Percentiles rank a stretch among this genome's conserved stretches.
Conservation (phyloP, 2,329 filamentous ascomycete species). For the Fusarium torulosum region DNA sequence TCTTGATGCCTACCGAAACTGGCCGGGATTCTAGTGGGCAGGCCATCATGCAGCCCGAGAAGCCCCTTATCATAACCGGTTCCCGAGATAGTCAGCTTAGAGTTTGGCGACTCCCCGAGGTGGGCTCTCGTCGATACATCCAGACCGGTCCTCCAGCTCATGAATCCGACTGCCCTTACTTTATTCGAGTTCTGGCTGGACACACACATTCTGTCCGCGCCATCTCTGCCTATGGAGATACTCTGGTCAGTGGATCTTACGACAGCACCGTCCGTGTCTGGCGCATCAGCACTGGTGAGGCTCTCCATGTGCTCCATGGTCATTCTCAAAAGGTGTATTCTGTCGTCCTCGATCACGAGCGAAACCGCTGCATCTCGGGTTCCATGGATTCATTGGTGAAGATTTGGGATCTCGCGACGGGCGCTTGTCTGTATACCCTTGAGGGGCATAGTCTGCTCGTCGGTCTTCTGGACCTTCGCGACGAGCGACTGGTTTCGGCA, state of each 20-base stretch:
- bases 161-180: conserved; percentile 90
- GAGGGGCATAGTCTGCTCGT: conserved; percentile 95
- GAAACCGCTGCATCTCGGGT: conserved; percentile 95
- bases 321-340: conserved; percentile 97
- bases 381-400: conserved; percentile 99
- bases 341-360: conserved; percentile 90
- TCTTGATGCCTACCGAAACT: conserved; percentile 86
- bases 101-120: conserved; percentile 92
- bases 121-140: conserved; percentile 80
- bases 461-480: conserved; percentile 88
- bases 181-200: conserved; percentile 86
- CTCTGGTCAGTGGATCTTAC: conserved; percentile 96
- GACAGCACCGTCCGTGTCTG: conserved; percentile 95
- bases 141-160: conserved; percentile 81
- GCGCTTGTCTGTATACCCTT: conserved; percentile 85
- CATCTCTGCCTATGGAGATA: conserved; percentile 94
- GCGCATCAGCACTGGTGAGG: conserved; percentile 96
- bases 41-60: conserved; percentile 89
- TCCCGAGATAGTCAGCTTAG: conserved; percentile 94
- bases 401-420: conserved; percentile 94
- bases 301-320: conserved; percentile 84
- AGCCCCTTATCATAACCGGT: conserved; percentile 96
- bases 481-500: conserved; percentile 91
- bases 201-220: conserved; percentile 95
- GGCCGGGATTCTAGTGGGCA: conserved; percentile 78